A percentile compares a stretch with the other conserved stretches of the same genome.
Conservation (phyloP, 768 basidiomycete species). For the Leucocoprinus birnbaumii region DNA sequence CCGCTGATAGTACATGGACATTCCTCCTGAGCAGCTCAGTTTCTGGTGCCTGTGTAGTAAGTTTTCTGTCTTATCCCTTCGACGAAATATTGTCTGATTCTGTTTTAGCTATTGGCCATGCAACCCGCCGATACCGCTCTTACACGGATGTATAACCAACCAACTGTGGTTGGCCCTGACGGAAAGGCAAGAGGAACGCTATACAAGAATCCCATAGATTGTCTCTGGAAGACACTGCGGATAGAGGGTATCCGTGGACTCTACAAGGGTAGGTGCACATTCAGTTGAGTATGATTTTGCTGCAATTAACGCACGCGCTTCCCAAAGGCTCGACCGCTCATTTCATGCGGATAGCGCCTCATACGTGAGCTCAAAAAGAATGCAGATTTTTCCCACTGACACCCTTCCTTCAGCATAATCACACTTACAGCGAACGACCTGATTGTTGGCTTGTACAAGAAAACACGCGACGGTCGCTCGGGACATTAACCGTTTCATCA, state of each 20-base stretch:
- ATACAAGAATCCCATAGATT: conserved; percentile 93
- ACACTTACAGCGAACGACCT: conserved; percentile 88
- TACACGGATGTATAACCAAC: conserved; percentile 96
- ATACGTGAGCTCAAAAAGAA: conserved; percentile 55
- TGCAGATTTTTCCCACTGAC: background rate
- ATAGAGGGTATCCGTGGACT: conserved; percentile 89
- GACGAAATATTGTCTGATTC: conserved; percentile 11
- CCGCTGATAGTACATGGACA: conserved; percentile 79
- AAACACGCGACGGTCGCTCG: conserved; percentile 25
- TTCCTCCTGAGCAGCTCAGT: conserved; percentile 86
- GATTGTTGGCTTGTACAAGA: conserved; percentile 67
- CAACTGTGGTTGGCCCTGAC: conserved; percentile 66
- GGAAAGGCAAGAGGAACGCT: conserved; percentile 72
- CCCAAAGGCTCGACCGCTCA: conserved; percentile 84
- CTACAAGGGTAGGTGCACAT: conserved; percentile 75
- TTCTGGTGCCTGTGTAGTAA: conserved; percentile 89
- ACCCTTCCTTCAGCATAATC: conserved; percentile 63
- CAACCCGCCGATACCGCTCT: conserved; percentile 92
- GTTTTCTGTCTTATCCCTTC: conserved; percentile 24
- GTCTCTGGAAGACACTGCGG: conserved; percentile 93
- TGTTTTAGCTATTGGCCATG: conserved; percentile 77
- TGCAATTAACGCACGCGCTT: background rate
- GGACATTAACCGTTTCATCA: conserved; percentile 29
- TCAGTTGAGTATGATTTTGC: background rate
- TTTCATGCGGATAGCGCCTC: conserved; percentile 88